Evolutionary conservation across 306 rosid genomes (phyloP).

Genomic region (Castanea sativa): DNA sequence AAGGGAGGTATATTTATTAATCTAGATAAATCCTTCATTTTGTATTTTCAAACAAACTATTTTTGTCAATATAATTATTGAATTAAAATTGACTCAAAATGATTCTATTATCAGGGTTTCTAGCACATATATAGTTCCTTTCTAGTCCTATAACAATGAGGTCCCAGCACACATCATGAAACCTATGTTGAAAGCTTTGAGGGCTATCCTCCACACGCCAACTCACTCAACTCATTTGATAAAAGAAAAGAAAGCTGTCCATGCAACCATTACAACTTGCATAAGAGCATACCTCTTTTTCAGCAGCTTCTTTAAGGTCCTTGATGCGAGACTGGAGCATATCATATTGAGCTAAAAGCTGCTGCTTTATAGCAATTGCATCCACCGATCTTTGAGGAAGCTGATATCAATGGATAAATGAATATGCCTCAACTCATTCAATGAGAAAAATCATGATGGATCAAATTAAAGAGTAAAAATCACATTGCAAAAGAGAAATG

Average conservation of each 20-base stretch:
- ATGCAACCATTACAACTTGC: conserved; percentile 26
- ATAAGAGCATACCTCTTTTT: conserved; percentile 66
- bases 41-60: conserved; percentile 1
- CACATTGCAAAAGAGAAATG: not conserved
- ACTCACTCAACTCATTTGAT: not conserved
- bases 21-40: not conserved
- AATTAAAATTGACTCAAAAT: not conserved
- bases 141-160: not conserved
- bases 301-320: conserved; percentile 81
- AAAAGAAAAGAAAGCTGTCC: conserved; percentile 2
- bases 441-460: conserved; percentile 5
- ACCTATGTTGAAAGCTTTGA: not conserved
- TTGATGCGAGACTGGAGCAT: conserved; percentile 81
- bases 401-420: conserved; percentile 38
- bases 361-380: conserved; percentile 73
- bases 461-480: not conserved
- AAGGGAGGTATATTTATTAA: not conserved
- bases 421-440: conserved; percentile 9
- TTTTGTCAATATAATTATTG: not conserved
- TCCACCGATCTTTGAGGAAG: conserved; percentile 85
- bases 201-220: not conserved
- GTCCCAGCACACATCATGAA: not conserved
- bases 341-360: conserved; percentile 88
- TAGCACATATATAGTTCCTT: not conserved
- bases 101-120: conserved; percentile 7